These are phyloP conservation scores for Polytrichum formosum DNA, from an alignment of 225 moss, liverwort and hornwort species.

Conservation along the genomic window DNA sequence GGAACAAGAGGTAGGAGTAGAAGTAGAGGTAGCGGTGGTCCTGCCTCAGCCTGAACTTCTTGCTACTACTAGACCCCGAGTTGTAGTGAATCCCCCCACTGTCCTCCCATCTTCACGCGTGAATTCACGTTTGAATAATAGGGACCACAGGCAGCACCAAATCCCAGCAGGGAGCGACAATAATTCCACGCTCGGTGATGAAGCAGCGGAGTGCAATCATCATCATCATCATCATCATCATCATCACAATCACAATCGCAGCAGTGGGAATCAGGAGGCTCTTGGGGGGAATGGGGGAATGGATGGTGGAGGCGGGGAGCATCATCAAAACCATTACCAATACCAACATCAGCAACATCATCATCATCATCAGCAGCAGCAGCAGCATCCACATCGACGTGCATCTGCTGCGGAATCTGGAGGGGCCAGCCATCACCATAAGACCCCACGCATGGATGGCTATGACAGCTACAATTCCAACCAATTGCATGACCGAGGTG, in stretches of 20 bases:
- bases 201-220: constrained; percentile 4
- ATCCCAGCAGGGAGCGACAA: constrained; percentile 22
- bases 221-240: too few species aligned
- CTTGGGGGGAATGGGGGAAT: constrained; percentile 15
- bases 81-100: not conserved
- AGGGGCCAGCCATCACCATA: constrained; percentile 3
- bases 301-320: constrained; percentile 12
- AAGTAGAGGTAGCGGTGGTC: constrained; percentile 1
- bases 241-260: too few species aligned
- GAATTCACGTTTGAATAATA: too few species aligned
- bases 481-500: not conserved
- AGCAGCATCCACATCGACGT: not conserved
- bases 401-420: constrained; percentile 15
- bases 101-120: too few species aligned
- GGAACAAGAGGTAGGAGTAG: too few species aligned
- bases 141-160: constrained; percentile 27
- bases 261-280: constrained; percentile 4
- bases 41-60: constrained; percentile 1
- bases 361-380: too few species aligned
- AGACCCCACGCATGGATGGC: constrained; percentile 19
- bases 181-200: constrained; percentile 18
- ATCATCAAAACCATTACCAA: too few species aligned
- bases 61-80: constrained; percentile 4
- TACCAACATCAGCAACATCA: too few species aligned
- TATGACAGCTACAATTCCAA: constrained; percentile 4